A percentile compares a stretch with the other conserved stretches of the same genome.
phyloP scores from a whole-genome alignment of 2,329 filamentous ascomycete genomes.

The Microdochium bolleyi region DNA sequence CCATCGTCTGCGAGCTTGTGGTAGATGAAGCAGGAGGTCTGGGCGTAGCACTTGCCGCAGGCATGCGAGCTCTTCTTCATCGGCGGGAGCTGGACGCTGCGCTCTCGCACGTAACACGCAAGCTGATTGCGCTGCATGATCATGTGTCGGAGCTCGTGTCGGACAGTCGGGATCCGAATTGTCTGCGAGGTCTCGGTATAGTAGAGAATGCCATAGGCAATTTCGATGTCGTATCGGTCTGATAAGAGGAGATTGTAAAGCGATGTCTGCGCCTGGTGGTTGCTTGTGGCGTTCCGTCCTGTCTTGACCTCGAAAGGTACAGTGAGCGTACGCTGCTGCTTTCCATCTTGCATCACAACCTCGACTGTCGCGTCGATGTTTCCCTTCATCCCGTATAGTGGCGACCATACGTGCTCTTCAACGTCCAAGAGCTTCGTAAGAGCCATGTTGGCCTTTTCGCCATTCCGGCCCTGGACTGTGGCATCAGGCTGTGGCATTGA shows the following conservation, averaged over 20 bases:
- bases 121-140: constrained; percentile 91
- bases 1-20: constrained; percentile 86
- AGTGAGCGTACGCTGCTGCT: constrained; percentile 61
- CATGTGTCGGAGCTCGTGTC: constrained; percentile 89
- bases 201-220: constrained; percentile 85
- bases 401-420: constrained; percentile 97
- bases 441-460: constrained; percentile 69
- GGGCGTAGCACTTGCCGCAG: constrained; percentile 85
- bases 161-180: constrained; percentile 74
- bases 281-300: constrained; percentile 72
- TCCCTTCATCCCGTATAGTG: constrained; percentile 93
- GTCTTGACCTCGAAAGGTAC: constrained; percentile 96
- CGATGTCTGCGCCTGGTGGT: constrained; percentile 87
- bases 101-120: constrained; percentile 75
- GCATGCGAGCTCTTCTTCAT: constrained; percentile 78
- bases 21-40: constrained; percentile 85
- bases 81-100: constrained; percentile 69
- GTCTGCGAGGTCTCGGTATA: constrained; percentile 90
- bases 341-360: constrained; percentile 67
- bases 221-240: constrained; percentile 89
- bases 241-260: constrained; percentile 89
- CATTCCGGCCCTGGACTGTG: constrained; percentile 70
- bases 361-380: constrained; percentile 97
- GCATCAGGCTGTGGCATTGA: constrained; percentile 48
- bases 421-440: constrained; percentile 93